Evolutionary conservation across 345 rosid species (phyloP).

Genomic region (Chamaenerion angustifolium): DNA sequence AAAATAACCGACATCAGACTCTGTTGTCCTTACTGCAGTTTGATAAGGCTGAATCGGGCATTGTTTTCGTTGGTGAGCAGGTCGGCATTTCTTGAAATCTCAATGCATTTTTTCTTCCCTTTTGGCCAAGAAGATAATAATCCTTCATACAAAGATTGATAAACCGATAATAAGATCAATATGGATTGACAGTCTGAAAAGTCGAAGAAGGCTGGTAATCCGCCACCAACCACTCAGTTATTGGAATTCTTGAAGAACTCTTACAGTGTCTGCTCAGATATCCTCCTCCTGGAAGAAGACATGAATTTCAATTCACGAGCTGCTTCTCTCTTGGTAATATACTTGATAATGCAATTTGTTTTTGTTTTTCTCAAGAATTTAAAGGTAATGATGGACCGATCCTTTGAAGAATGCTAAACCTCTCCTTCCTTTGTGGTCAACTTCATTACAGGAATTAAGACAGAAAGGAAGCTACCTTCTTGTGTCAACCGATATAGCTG

Average conservation of each 20-base stretch:
- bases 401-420: too few species aligned
- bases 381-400: too few species aligned
- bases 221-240: constrained; percentile 43
- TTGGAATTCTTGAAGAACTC: constrained; percentile 53
- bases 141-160: too few species aligned
- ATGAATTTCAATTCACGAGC: constrained; percentile 85
- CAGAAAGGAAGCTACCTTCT: constrained; percentile 73
- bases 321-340: constrained; percentile 55
- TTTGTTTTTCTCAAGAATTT: too few species aligned
- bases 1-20: constrained; percentile 32
- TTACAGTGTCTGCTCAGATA: constrained; percentile 30
- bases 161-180: too few species aligned
- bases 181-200: constrained; percentile 52
- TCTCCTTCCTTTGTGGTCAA: too few species aligned
- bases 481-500: constrained; percentile 87
- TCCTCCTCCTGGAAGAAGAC: constrained; percentile 60
- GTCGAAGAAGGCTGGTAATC: constrained; percentile 73
- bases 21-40: constrained; percentile 43
- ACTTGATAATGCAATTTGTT: not conserved
- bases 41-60: constrained; percentile 56
- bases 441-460: constrained; percentile 42
- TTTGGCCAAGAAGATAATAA: too few species aligned
- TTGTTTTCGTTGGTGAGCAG: constrained; percentile 82
- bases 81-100: constrained; percentile 7
- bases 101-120: too few species aligned